Percentiles rank a stretch among this genome's conserved stretches.
Conservation (phyloP, 257 asterid genomes). For the Schizonepeta tenuifolia region DNA sequence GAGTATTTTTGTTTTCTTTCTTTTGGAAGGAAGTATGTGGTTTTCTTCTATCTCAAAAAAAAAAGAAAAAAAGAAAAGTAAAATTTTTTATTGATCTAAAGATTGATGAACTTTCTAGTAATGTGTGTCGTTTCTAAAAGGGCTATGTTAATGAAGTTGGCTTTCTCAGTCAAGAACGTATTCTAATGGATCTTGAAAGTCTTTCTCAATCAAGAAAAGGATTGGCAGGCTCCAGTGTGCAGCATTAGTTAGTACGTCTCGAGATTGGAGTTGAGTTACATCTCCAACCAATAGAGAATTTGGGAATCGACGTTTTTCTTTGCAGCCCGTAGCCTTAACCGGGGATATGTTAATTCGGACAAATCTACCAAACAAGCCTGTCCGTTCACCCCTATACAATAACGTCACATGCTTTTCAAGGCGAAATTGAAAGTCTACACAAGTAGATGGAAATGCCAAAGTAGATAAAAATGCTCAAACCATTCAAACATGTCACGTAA, state of each 20-base stretch:
- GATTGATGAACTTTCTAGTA: too few relatives aligned
- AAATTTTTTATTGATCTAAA: neutral
- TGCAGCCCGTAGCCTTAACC: slow-evolving; percentile 73
- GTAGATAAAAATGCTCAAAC: slow-evolving; percentile 23
- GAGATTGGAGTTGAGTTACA: slow-evolving; percentile 72
- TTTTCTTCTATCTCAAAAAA: too few relatives aligned
- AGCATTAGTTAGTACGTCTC: slow-evolving; percentile 75
- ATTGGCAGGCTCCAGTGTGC: slow-evolving; percentile 67
- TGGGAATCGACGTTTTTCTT: slow-evolving; percentile 61
- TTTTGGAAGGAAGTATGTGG: too few relatives aligned
- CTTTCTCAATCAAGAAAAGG: slow-evolving; percentile 7
- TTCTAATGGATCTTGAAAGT: neutral
- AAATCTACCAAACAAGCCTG: slow-evolving; percentile 88
- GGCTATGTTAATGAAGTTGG: neutral
- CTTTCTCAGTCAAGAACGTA: too few relatives aligned
- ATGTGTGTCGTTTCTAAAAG: too few relatives aligned
- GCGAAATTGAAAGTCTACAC: slow-evolving; percentile 87
- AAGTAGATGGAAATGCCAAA: slow-evolving; percentile 93
- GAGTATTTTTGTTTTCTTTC: too few relatives aligned
- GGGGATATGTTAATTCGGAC: slow-evolving; percentile 73
- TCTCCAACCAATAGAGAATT: slow-evolving; percentile 88
- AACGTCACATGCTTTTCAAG: slow-evolving; percentile 84
- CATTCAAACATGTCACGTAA: too few relatives aligned
- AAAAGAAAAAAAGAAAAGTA: too few relatives aligned
- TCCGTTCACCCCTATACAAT: slow-evolving; percentile 70